Evolutionary conservation across 2,329 filamentous ascomycete species (phyloP).

Genomic region (Fusarium xyrophilum): DNA sequence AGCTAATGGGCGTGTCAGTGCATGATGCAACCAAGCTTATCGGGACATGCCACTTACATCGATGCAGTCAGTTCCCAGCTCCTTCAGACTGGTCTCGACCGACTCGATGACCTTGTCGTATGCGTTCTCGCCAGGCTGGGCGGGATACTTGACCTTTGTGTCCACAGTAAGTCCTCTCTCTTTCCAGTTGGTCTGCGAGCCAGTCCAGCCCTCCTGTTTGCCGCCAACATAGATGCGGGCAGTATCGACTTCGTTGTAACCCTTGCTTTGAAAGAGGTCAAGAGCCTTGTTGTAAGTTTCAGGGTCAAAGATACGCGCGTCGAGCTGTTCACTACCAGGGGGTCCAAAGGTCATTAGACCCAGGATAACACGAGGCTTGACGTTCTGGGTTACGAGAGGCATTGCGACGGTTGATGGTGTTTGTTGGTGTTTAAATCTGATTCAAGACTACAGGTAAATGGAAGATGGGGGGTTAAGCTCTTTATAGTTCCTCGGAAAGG

Average conservation of each 20-base stretch:
- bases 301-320: constrained; percentile 73
- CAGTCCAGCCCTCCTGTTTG: constrained; percentile 80
- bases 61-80: constrained; percentile 74
- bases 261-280: constrained; percentile 76
- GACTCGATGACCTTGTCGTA: constrained; percentile 68
- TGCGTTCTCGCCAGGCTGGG: constrained; percentile 64
- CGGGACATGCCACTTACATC: constrained; percentile 59
- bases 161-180: constrained; percentile 78
- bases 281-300: constrained; percentile 74
- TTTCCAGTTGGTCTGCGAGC: constrained; percentile 73
- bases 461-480: not conserved
- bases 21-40: not conserved
- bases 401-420: constrained; percentile 44
- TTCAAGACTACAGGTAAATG: not conserved
- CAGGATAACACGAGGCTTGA: constrained; percentile 75
- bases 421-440: not conserved
- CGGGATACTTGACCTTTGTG: constrained; percentile 76
- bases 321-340: constrained; percentile 56
- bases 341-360: constrained; percentile 87
- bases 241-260: constrained; percentile 87
- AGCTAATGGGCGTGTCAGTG: constrained; percentile 39
- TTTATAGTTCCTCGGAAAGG: constrained; percentile 12
- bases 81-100: constrained; percentile 72
- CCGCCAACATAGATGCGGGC: constrained; percentile 76
- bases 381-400: constrained; percentile 54